Conservation (phyloP, 352 stramenopile genomes). For the Pelagophyceae sp. region DNA sequence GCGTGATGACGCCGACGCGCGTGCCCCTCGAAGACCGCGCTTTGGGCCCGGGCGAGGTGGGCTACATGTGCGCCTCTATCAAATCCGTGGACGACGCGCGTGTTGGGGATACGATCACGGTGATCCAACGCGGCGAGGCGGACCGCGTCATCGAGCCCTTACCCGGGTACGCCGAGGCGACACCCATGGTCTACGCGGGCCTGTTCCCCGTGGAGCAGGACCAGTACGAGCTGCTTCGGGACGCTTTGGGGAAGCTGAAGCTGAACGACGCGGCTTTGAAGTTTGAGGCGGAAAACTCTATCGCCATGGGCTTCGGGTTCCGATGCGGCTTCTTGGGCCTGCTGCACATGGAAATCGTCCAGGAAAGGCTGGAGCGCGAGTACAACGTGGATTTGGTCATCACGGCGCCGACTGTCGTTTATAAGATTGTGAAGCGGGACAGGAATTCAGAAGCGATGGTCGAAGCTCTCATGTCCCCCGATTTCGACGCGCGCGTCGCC, state of each 20-base stretch:
- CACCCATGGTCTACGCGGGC: conserved; percentile 94
- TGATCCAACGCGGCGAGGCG: conserved; percentile 21
- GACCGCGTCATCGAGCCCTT: conserved; percentile 42
- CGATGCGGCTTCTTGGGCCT: conserved; percentile 93
- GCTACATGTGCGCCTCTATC: conserved; percentile 92
- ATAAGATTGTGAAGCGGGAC: conserved; percentile 52
- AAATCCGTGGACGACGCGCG: conserved; percentile 91
- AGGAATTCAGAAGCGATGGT: conserved; percentile 32
- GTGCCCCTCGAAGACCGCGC: conserved; percentile 50
- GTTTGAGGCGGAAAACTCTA: conserved; percentile 86
- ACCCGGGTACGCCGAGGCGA: conserved; percentile 59
- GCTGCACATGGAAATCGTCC: conserved; percentile 98
- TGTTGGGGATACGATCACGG: conserved; percentile 74
- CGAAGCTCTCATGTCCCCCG: conserved; percentile 31
- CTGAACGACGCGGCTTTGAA: conserved; percentile 94
- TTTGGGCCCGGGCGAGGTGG: conserved; percentile 72
- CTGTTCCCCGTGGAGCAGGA: conserved; percentile 95
- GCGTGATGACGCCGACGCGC: conserved; percentile 61
- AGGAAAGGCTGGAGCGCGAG: conserved; percentile 92
- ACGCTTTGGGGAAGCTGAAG: conserved; percentile 89
- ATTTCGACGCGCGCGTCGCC: conserved; percentile 38
- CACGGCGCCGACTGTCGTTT: conserved; percentile 94
- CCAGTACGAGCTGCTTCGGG: conserved; percentile 90
- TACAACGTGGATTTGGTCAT: conserved; percentile 95
- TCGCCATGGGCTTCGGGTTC: conserved; percentile 80